Percentiles rank a stretch among this genome's conserved stretches.
These are phyloP conservation scores for Breynia disticha DNA, from an alignment of 441 rosid species.

Conservation along the genomic window DNA sequence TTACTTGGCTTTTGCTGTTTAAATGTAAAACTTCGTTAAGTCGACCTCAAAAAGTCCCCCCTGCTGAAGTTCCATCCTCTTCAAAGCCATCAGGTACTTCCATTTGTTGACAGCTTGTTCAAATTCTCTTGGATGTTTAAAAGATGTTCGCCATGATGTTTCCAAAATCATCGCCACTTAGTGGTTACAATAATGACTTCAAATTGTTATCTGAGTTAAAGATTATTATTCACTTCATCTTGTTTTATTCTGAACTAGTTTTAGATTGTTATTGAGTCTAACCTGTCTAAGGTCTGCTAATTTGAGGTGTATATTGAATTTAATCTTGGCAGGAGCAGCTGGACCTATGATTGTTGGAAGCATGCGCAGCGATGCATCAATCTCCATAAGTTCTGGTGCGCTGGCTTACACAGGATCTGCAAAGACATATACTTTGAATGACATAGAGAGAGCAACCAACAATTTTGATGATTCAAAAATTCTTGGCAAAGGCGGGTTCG, in stretches of 20 bases:
- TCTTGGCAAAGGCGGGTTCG: conserved; percentile 77
- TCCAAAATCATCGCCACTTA: no score
- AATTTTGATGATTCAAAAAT: conserved; percentile 36
- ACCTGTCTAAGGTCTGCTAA: background rate
- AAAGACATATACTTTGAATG: conserved; percentile 38
- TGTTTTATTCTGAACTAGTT: no score
- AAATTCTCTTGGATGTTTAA: no score
- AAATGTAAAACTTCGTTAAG: conserved; percentile 21
- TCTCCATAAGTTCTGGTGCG: conserved; percentile 36
- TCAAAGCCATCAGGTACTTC: conserved; percentile 39
- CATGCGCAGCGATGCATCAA: conserved; percentile 21
- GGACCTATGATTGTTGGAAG: conserved; percentile 22
- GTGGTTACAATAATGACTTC: no score
- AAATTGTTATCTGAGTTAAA: no score
- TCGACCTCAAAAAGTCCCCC: conserved; percentile 22
- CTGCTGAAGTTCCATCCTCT: conserved; percentile 16
- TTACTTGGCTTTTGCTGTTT: conserved; percentile 31
- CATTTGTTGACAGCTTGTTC: background rate
- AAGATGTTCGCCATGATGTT: no score
- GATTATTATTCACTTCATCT: no score
- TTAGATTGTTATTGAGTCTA: no score
- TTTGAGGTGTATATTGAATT: conserved; percentile 5
- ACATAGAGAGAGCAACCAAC: conserved; percentile 51
- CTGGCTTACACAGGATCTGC: conserved; percentile 50
- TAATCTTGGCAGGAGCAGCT: conserved; percentile 24